Evolutionary conservation across 2,329 filamentous ascomycete species (phyloP), one percentile per base, ranked within the genome.

Genomic region (Piedraia hortae): DNA sequence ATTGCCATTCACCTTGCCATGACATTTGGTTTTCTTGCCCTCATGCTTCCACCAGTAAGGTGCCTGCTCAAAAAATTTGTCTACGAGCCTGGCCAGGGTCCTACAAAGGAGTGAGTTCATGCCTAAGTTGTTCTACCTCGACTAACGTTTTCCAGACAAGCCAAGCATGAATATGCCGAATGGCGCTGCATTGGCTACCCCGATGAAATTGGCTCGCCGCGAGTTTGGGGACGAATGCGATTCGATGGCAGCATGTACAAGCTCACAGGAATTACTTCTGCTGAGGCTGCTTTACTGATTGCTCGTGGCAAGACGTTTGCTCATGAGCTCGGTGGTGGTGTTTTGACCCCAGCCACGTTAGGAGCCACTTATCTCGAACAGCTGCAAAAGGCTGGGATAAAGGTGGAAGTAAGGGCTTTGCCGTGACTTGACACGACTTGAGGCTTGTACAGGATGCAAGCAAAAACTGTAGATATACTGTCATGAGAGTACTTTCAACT

Each of bases 341-440:
- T 75, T 12, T 60, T 72, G 29, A 80, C 73, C 1, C 64, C 72
- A 1, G 67, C 71, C 1, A 70, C 60, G 24, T 46, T 80, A 2
- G 72, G 72, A 1, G 62, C 68, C 32, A 47, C 53, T 6, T 70
- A 62, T 35, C 48, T 77, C 27, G 60, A 75, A 35, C 53, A 66
- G 8, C 35, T 74, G 18, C 47, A 58, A 16, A 50, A 53, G 15
- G 54, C 50, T 17, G 70, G 69, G 2, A 57, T 78, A 35, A 59
- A 59, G 37, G 51, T 70, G 19, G 59, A 71, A 34, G 31, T 41
- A 4, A 36, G 32, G 20, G 38, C 33, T 20, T 28, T 43, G 33
- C 38, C 39, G 17, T 43, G 28, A 31, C 10, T 17, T n/a, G n/a
- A n/a, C n/a, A n/a, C n/a, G n/a, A 20, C 16, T n/a, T n/a, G n/a